Evolutionary conservation across 2,329 filamentous ascomycete genomes (phyloP), one percentile per base, ranked within the genome.

Genomic region (Pyrenophora teres): DNA sequence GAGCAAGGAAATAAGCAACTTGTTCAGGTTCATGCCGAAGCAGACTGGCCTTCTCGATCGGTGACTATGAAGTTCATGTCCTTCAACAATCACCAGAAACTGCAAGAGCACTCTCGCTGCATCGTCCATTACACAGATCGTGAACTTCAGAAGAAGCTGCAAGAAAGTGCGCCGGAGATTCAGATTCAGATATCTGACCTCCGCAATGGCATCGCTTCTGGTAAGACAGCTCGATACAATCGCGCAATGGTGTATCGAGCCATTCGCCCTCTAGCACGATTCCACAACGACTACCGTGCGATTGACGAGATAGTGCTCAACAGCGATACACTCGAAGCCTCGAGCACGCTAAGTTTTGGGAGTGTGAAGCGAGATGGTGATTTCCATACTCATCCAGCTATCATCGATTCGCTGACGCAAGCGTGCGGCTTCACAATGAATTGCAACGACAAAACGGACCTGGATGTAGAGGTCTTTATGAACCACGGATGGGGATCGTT

Each of bases 401-500:
- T 37, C 9, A 59, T 65, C 31, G 58, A 61, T 33, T 25, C 33
- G 7, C 42, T 56, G 27, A 38, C 40, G 7, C 60, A 62, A 16
- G 23, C 48, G 3, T 32, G 46, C 21, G 60, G 59, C 5, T 65
- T 65, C 46, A 54, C 45, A 15, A 59, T 65, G 60, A 65, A 65
- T 23, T 42, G 44, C 12, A 60, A 55, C 36, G 57, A 61, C 15
- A 33, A 21, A 9, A 40, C 41, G 5, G 46, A 61, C 42, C 18
- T 50, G 1, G 47, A 64, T 2, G 23, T 30, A 4, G 37, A 57
- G 6, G 48, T 60, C 0, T 65, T 59, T 25, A 48, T 64, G 13
- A 62, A 60, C 16, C 60, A 63, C 39, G 63, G 63, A 8, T 65
- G 63, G 63, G 38, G 39, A 2, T 46, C 59, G 0, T 46, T 65